Evolutionary conservation across 1,284 basidiomycete species (phyloP).

Genomic region (Ceratobasidium sp.): DNA sequence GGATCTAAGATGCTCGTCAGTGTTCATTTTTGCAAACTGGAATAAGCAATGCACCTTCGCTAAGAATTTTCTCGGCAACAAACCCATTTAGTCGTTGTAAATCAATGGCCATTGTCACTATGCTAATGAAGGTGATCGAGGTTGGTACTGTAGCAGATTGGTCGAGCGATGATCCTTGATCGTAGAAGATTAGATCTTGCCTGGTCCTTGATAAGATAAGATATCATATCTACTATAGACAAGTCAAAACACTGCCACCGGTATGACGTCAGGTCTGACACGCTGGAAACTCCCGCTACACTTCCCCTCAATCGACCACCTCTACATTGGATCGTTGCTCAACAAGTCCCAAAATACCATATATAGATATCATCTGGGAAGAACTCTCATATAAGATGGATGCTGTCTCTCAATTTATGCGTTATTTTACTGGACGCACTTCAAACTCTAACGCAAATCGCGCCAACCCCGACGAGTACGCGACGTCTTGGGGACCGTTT

Average conservation of each 20-base stretch:
- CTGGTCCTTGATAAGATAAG: neutral
- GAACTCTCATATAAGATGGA: neutral
- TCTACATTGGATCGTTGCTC: neutral
- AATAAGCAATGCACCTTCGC: conserved; percentile 62
- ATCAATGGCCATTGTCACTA: neutral
- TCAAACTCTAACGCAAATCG: conserved; percentile 29
- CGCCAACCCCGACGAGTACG: conserved; percentile 43
- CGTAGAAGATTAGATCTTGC: conserved; percentile 3
- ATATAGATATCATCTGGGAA: neutral
- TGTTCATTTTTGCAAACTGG: conserved; percentile 52
- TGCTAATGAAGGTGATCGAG: neutral
- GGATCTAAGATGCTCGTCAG: conserved; percentile 62
- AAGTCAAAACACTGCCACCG: neutral
- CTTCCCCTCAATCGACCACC: neutral
- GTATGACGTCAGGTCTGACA: neutral
- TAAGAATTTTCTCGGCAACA: conserved; percentile 67
- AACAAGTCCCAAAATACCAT: neutral
- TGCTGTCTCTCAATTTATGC: conserved; percentile 8
- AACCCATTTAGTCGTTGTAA: conserved; percentile 58
- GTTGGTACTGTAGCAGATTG: neutral
- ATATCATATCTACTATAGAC: too few relatives aligned
- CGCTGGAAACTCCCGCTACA: neutral
- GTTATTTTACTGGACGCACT: conserved; percentile 38
- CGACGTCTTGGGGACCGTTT: conserved; percentile 49
- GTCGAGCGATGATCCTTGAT: too few relatives aligned